A percentile compares a stretch with the other conserved stretches of the same genome.
phyloP scores from a whole-genome alignment of 164 flowering plant species.

The Magnolia kwangsiensis region DNA sequence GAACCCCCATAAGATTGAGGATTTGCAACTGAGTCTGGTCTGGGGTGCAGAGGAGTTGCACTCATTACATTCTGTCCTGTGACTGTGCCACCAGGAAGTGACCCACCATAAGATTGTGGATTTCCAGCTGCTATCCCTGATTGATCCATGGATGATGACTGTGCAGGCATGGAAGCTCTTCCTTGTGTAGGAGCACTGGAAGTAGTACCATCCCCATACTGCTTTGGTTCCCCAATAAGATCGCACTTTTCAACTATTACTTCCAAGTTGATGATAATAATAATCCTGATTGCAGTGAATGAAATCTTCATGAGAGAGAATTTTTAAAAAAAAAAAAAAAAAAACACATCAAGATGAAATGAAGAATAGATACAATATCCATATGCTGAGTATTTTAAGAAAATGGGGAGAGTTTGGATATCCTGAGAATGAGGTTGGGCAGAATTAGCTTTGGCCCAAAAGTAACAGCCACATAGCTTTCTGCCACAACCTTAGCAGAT shows the following conservation, averaged over 20 bases:
- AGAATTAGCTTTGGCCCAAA: not conserved
- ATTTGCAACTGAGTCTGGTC: constrained; percentile 20
- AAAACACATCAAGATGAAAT: not conserved
- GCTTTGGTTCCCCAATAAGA: constrained; percentile 68
- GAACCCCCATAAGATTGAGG: constrained; percentile 33
- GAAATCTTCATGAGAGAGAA: not conserved
- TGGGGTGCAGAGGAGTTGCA: constrained; percentile 28
- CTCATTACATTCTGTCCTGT: constrained; percentile 13
- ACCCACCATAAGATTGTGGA: constrained; percentile 25
- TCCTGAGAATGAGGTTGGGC: not conserved
- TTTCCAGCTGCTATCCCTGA: constrained; percentile 26
- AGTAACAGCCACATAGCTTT: not conserved
- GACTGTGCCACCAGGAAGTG: not conserved
- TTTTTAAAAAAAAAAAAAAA: too few relatives aligned
- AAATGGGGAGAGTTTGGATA: not conserved
- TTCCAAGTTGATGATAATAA: constrained; percentile 64
- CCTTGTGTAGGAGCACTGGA: constrained; percentile 23
- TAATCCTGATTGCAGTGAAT: constrained; percentile 49
- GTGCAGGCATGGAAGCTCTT: constrained; percentile 34
- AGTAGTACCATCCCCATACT: constrained; percentile 21
- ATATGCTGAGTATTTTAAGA: not conserved
- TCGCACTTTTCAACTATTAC: constrained; percentile 57
- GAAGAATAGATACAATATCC: not conserved
- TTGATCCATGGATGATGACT: constrained; percentile 34
- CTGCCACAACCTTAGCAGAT: not conserved